These are phyloP conservation scores for Chalciporus pseudorubinellus DNA, from an alignment of 768 basidiomycete genomes.

Conservation along the genomic window DNA sequence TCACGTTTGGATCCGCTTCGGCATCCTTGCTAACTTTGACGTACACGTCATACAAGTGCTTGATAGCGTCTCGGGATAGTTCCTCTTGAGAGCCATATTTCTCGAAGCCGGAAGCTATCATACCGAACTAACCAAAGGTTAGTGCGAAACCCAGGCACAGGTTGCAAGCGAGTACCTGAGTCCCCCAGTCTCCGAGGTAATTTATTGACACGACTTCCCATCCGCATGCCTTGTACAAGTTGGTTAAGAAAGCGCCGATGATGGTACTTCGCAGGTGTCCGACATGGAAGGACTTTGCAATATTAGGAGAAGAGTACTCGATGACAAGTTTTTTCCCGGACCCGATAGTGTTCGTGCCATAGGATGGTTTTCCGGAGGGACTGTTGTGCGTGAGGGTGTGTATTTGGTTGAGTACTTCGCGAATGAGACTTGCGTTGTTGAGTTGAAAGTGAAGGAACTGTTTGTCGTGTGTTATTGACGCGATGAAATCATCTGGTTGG, in stretches of 20 bases:
- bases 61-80: conserved; percentile 86
- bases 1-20: conserved; percentile 66
- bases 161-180: conserved; percentile 59
- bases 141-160: background rate
- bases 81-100: conserved; percentile 86
- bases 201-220: conserved; percentile 93
- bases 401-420: conserved; percentile 68
- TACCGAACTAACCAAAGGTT: conserved; percentile 56
- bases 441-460: conserved; percentile 83
- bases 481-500: conserved; percentile 76
- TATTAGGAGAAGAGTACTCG: conserved; percentile 96
- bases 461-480: conserved; percentile 65
- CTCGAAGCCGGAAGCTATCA: conserved; percentile 89
- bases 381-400: conserved; percentile 66
- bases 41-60: conserved; percentile 92
- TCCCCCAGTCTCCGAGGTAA: conserved; percentile 98
- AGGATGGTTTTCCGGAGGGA: conserved; percentile 60
- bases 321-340: conserved; percentile 81
- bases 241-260: conserved; percentile 91
- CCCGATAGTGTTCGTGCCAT: conserved; percentile 78
- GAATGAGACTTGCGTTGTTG: conserved; percentile 60
- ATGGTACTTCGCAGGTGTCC: conserved; percentile 98
- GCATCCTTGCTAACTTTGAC: conserved; percentile 91
- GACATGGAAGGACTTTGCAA: conserved; percentile 97
- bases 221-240: conserved; percentile 88